phyloP scores from a whole-genome alignment of 805 yeast species.

The Saccharomycopsis sp. region DNA sequence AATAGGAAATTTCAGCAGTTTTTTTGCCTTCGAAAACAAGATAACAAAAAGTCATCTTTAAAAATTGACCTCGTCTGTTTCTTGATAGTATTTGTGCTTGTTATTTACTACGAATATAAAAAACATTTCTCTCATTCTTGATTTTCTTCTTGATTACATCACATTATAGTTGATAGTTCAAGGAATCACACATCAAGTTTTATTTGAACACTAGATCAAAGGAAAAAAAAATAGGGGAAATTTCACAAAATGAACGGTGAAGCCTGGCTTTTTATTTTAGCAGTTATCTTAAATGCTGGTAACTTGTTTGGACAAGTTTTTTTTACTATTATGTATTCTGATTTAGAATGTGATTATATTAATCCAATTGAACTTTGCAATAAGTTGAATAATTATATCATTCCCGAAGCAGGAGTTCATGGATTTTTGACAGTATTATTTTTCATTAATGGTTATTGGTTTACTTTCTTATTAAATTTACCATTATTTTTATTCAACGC shows the following conservation, averaged over 20 bases:
- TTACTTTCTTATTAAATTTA: slow-evolving; percentile 68
- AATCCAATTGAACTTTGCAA: slow-evolving; percentile 95
- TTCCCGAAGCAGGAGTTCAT: slow-evolving; percentile 85
- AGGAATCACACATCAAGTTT: too few relatives aligned
- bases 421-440: slow-evolving; percentile 59
- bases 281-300: slow-evolving; percentile 77
- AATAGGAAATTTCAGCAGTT: too few relatives aligned
- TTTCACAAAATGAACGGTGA: slow-evolving; percentile 39
- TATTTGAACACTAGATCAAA: too few relatives aligned
- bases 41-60: too few relatives aligned
- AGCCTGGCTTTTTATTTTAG: slow-evolving; percentile 54
- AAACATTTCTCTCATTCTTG: too few relatives aligned
- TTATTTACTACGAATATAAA: too few relatives aligned
- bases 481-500: slow-evolving; percentile 81
- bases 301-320: slow-evolving; percentile 88
- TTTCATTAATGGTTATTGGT: slow-evolving; percentile 86
- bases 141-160: too few relatives aligned
- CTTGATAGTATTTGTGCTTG: too few relatives aligned
- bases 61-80: too few relatives aligned
- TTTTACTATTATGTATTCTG: slow-evolving; percentile 92
- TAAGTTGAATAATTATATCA: slow-evolving; percentile 76
- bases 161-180: too few relatives aligned
- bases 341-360: slow-evolving; percentile 91
- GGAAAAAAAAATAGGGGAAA: too few relatives aligned
- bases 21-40: too few relatives aligned